Conservation (phyloP, 2,329 filamentous ascomycete species). For the Colletotrichum sp. region DNA sequence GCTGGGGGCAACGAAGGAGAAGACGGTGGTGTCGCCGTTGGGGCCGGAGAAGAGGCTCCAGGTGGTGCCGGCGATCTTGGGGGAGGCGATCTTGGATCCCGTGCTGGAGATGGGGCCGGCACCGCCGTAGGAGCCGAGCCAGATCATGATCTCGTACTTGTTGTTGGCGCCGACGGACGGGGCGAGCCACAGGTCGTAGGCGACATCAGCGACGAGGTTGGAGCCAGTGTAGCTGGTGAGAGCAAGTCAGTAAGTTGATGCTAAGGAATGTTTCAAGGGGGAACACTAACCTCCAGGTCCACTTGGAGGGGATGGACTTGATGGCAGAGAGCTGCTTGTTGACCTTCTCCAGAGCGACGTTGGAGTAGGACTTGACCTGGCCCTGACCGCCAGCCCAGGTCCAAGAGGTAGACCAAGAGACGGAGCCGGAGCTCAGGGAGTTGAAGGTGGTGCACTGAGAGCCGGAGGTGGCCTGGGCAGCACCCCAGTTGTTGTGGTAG, state of each 20-base stretch:
- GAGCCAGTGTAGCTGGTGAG: slow-evolving; percentile 46
- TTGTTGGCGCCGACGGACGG: slow-evolving; percentile 45
- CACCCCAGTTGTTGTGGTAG: slow-evolving; percentile 60
- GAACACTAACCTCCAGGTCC: slow-evolving; percentile 33
- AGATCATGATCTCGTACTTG: slow-evolving; percentile 45
- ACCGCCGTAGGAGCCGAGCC: slow-evolving; percentile 25
- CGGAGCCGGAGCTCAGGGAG: slow-evolving; percentile 34
- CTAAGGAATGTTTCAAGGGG: rapidly evolving
- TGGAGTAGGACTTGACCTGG: slow-evolving; percentile 51
- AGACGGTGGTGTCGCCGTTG: slow-evolving; percentile 64
- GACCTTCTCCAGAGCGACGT: slow-evolving; percentile 42
- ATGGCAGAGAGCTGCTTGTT: slow-evolving; percentile 39
- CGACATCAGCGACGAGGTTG: slow-evolving; percentile 57
- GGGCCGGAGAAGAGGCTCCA: slow-evolving; percentile 63
- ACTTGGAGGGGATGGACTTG: slow-evolving; percentile 37
- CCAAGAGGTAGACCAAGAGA: slow-evolving; percentile 47
- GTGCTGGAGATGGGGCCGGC: slow-evolving; percentile 40
- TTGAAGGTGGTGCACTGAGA: slow-evolving; percentile 46
- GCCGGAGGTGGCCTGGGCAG: slow-evolving; percentile 34
- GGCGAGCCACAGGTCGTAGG: slow-evolving; percentile 64
- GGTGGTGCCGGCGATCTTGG: slow-evolving; percentile 53
- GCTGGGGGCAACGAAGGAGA: slow-evolving; percentile 49
- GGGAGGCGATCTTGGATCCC: slow-evolving; percentile 57
- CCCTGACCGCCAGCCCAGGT: slow-evolving; percentile 41
- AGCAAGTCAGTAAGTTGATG: background rate